Evolutionary conservation across 1,139 yeast species (phyloP).

Genomic region (Yamadazyma atmosphaerica): DNA sequence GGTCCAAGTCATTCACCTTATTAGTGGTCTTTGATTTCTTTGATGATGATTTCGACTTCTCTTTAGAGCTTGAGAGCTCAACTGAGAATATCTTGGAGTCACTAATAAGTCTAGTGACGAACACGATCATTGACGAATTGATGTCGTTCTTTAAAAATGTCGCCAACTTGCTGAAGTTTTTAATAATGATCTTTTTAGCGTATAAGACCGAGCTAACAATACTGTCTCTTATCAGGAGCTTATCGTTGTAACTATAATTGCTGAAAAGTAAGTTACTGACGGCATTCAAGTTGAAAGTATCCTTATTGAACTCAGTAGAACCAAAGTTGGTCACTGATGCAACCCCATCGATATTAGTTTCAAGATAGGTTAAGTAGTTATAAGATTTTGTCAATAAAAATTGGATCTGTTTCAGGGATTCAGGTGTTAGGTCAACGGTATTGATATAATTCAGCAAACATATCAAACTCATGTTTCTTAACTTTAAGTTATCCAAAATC

Average conservation of each 20-base stretch:
- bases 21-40: slow-evolving; percentile 16
- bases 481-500: slow-evolving; percentile 36
- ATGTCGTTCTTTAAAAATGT: slow-evolving; percentile 35
- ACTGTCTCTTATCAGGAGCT: slow-evolving; percentile 27
- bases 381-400: slow-evolving; percentile 44
- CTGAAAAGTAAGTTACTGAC: slow-evolving; percentile 33
- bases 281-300: slow-evolving; percentile 31
- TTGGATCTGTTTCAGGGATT: slow-evolving; percentile 43
- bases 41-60: slow-evolving; percentile 23
- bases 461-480: slow-evolving; percentile 41
- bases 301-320: slow-evolving; percentile 27
- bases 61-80: slow-evolving; percentile 19
- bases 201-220: slow-evolving; percentile 35
- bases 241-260: slow-evolving; percentile 21
- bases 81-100: slow-evolving; percentile 38
- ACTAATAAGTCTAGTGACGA: slow-evolving; percentile 39
- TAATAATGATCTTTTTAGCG: slow-evolving; percentile 36
- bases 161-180: slow-evolving; percentile 33
- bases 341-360: slow-evolving; percentile 36
- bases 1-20: slow-evolving; percentile 26
- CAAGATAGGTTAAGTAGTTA: slow-evolving; percentile 43
- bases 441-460: slow-evolving; percentile 44
- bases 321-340: slow-evolving; percentile 38
- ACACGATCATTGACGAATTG: slow-evolving; percentile 43
- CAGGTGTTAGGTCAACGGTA: slow-evolving; percentile 43